These are phyloP conservation scores for Sordaria brevicollis DNA, from an alignment of 495 filamentous ascomycete species.

Conservation along the genomic window DNA sequence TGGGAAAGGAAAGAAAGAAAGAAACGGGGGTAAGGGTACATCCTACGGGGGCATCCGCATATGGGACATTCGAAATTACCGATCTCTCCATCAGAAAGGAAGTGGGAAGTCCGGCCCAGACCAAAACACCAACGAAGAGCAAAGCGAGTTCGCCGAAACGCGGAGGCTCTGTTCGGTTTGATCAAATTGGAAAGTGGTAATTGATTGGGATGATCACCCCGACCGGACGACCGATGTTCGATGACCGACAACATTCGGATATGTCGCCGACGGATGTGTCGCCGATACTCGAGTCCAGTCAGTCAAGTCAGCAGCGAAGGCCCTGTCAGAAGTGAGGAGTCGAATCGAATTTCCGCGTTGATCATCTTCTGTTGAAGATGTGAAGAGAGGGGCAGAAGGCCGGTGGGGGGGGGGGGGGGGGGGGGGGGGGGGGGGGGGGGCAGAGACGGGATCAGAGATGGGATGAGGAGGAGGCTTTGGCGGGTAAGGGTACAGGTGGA, in stretches of 20 bases:
- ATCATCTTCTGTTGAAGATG: neutral
- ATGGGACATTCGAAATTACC: neutral
- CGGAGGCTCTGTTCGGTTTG: neutral
- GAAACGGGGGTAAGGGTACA: neutral
- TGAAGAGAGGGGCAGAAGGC: no score
- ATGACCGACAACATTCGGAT: neutral
- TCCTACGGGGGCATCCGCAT: neutral
- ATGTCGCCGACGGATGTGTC: neutral
- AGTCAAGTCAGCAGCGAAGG: neutral
- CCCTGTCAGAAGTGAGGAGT: neutral
- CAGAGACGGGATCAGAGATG: no score
- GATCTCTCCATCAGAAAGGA: neutral
- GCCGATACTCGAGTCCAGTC: neutral
- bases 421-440: no score
- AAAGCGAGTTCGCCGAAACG: neutral
- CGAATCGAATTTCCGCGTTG: neutral
- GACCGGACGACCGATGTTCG: neutral
- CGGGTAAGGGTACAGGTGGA: neutral
- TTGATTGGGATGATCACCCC: neutral
- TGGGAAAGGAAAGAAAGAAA: neutral
- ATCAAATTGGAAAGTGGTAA: neutral
- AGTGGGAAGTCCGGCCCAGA: neutral
- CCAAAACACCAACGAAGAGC: neutral
- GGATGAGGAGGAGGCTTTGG: neutral
- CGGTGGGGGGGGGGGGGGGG: no score